Evolutionary conservation across 106 monocot genomes (phyloP).

Genomic region (Triglochin maritima): DNA sequence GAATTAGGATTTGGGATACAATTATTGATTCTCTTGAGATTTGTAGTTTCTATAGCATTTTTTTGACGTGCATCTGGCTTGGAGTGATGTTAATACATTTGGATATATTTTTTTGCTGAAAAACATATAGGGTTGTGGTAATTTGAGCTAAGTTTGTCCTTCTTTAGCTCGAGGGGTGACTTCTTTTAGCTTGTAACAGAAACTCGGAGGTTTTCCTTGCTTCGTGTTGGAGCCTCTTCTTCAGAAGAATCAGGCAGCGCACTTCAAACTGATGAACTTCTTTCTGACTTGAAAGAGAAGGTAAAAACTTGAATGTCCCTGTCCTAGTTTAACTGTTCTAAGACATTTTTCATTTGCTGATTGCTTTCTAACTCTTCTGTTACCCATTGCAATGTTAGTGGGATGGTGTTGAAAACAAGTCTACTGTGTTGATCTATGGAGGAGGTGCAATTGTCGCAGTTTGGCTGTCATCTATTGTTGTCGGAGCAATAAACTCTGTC

Average conservation of each 20-base stretch:
- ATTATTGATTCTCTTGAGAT: too few species aligned
- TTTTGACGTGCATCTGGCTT: too few species aligned
- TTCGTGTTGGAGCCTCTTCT: conserved; percentile 48
- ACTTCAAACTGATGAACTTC: conserved; percentile 41
- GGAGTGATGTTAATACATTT: too few species aligned
- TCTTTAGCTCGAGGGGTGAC: too few species aligned
- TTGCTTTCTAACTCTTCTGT: neutral
- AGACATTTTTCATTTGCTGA: neutral
- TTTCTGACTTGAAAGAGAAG: conserved; percentile 74
- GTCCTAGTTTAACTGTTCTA: neutral
- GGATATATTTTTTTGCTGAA: too few species aligned
- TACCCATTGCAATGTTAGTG: conserved; percentile 34
- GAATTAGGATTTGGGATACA: too few species aligned
- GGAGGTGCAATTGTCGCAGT: conserved; percentile 85
- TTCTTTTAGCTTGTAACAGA: conserved; percentile 25
- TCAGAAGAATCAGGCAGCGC: conserved; percentile 51
- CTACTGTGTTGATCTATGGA: conserved; percentile 79
- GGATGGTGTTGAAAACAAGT: conserved; percentile 89
- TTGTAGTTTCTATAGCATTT: too few species aligned
- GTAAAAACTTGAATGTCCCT: conserved; percentile 9
- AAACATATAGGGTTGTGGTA: too few species aligned
- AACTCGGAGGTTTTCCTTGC: conserved; percentile 40
- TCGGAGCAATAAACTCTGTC: conserved; percentile 90
- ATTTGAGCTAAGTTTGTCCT: too few species aligned
- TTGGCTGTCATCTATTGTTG: conserved; percentile 76